Percentiles rank a stretch among this genome's conserved stretches.
Conservation (phyloP, 129 eudicot species). For the Centaurea solstitialis region DNA sequence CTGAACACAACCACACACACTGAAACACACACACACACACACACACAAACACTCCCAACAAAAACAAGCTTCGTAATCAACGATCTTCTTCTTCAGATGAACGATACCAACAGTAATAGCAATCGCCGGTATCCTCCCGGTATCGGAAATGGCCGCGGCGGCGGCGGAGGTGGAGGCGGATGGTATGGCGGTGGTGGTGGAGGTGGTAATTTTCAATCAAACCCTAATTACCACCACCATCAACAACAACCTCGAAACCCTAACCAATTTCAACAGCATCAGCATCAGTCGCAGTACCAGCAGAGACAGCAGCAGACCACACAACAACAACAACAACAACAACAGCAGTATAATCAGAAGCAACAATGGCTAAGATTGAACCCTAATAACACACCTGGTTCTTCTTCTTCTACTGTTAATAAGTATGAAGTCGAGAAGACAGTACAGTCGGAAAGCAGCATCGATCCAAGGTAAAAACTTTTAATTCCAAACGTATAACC, state of each 20-base stretch:
- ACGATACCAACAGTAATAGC: slow-evolving; percentile 28
- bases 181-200: slow-evolving; percentile 36
- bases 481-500: neutral
- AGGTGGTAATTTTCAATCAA: slow-evolving; percentile 31
- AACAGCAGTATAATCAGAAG: slow-evolving; percentile 39
- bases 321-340: slow-evolving; percentile 33
- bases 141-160: slow-evolving; percentile 47
- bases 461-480: slow-evolving; percentile 38
- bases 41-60: slow-evolving; percentile 20
- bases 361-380: slow-evolving; percentile 49
- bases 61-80: slow-evolving; percentile 11
- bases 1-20: slow-evolving; percentile 20
- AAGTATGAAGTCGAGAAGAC: slow-evolving; percentile 40
- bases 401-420: slow-evolving; percentile 15
- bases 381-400: slow-evolving; percentile 30
- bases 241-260: slow-evolving; percentile 32
- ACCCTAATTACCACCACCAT: slow-evolving; percentile 44
- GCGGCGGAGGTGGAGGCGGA: slow-evolving; percentile 45
- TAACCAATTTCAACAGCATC: slow-evolving; percentile 19
- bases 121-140: slow-evolving; percentile 61
- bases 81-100: slow-evolving; percentile 32
- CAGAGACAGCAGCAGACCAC: slow-evolving; percentile 31
- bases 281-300: slow-evolving; percentile 27
- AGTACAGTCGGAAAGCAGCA: slow-evolving; percentile 34
- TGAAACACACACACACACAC: slow-evolving; percentile 4